Evolutionary conservation across 2,329 filamentous ascomycete genomes (phyloP), one percentile per base, ranked within the genome.

Genomic region (Penicillium sp.): DNA sequence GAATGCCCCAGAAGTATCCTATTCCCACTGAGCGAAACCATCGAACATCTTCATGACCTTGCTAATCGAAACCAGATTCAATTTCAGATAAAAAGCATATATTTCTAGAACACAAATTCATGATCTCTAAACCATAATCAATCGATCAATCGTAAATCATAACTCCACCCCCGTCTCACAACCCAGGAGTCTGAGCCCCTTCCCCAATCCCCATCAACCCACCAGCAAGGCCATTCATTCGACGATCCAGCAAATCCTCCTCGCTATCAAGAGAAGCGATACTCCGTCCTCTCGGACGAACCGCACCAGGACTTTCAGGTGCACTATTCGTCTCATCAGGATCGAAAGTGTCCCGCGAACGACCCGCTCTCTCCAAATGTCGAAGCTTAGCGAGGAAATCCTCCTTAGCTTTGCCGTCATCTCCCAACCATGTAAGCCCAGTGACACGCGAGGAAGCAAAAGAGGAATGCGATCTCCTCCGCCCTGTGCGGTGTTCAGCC

Each of bases 191-290:
- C 51, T 67, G 64, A 4, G 67, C 71, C 14, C 67, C 65, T 45
- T 76, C 73, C 11, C 69, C 70, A 38, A 73, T 64, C 5, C 79
- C 79, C 67, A 81, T 82, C 69, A 84, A 72, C 35, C 78, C 77
- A 11, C 80, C 78, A 17, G 79, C 78, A 53, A 84, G 67, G 1
- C 81, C 81, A 56, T 80, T 75, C 82, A 84, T 84, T 35, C 81
- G 73, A 36, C 82, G 70, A 35, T 79, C 79, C 22, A 85, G 67
- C 35, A 85, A 64, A 72, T 85, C 82, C 61, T 84, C 82, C 58
- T 82, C 78, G 57, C 81, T 84, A 5, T 78, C 80, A 56, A 84
- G 66, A 58, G 80, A 82, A 31, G 77, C 74, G 59, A 82, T 72
- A 63, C 81, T 83, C 50, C 77, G 75, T 31, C 76, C 63, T 12